Base-by-base conservation (phyloP, 768 basidiomycete genomes). In the Termitomyces sp. region DNA sequence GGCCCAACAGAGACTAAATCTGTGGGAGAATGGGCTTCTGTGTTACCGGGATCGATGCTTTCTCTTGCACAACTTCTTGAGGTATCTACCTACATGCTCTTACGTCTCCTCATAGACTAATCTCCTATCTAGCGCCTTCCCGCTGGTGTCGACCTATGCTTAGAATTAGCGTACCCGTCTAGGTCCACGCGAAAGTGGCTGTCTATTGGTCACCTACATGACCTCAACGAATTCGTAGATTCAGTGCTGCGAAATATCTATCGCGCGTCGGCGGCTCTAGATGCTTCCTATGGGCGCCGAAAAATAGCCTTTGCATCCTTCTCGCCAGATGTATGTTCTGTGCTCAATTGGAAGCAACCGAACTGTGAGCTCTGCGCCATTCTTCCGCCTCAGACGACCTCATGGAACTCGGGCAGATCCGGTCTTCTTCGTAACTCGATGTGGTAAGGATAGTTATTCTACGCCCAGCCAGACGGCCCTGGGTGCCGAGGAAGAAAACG, bases 311-410 rank as follows among this genome's bases (percentile, higher is more conserved):
- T 99, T 66, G 87, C 87, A 38, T 96, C 93, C 6, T 98, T 90
- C 69, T 88, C 88, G 46, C 91, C 95, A 9, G 86, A 90, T 66
- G 82, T 93, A 0, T 96, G 93, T 69, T 84, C 90, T 8, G 87
- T 90, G 15, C 70, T 98, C 53, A 98, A 99, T 65, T 98, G 96
- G 97, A 99, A 99, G 71, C 96, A 99, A 70, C 96, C 96, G 12
- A 98, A 98, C 69, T 98, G 96, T 93, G 72, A 71, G 84, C 24
- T 41, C 24, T 21, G 24, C 21, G 19, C 40, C n/a, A 42, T 37
- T 22, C 12, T 32, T 49, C 17, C 19, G 24, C 15, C 40, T 24
- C 17, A 32, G 22, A 11, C 57, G 19, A n/a, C 22, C n/a, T 51
- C 45, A 58, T 47, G 8, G 30, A n/a, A 30, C 17, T 45, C 46